These are phyloP conservation scores for Aureobasidium sp. DNA, from an alignment of 2,329 filamentous ascomycete genomes.

Conservation along the genomic window DNA sequence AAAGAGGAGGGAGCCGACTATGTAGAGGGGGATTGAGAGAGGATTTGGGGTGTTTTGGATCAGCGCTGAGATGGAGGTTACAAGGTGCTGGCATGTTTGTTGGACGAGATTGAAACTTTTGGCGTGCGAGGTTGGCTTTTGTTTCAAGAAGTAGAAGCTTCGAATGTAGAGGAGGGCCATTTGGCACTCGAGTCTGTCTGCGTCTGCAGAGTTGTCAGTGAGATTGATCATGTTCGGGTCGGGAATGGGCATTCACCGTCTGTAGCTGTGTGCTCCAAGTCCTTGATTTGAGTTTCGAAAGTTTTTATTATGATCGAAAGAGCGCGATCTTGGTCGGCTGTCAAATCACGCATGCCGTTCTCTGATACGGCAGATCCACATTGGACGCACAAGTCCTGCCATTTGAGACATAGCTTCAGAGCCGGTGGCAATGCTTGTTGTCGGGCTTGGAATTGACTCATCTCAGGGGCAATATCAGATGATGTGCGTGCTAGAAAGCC, in stretches of 20 bases:
- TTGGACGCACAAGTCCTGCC: not conserved
- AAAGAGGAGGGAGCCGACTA: not conserved
- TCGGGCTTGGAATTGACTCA: not conserved
- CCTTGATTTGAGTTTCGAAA: not conserved
- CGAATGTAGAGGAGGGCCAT: not conserved
- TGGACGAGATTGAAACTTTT: not conserved
- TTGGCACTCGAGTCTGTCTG: not conserved
- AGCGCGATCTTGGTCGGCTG: not conserved
- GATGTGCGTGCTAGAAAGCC: slow-evolving; percentile 6
- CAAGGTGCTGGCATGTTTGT: not conserved
- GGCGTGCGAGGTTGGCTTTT: not conserved
- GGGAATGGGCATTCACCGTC: not conserved
- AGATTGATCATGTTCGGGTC: not conserved
- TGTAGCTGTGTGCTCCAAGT: not conserved
- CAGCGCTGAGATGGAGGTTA: not conserved
- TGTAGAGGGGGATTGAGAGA: not conserved
- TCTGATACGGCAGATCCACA: slow-evolving; percentile 5
- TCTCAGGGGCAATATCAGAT: not conserved
- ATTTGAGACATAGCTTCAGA: not conserved
- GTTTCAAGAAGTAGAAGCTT: slow-evolving; percentile 7
- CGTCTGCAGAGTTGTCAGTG: not conserved
- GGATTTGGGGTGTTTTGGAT: not conserved
- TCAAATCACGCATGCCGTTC: slow-evolving; percentile 3
- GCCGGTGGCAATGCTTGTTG: not conserved
- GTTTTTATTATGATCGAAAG: not conserved